Conservation (phyloP, 2,329 filamentous ascomycete genomes). For the Pestalotiopsis sp. region DNA sequence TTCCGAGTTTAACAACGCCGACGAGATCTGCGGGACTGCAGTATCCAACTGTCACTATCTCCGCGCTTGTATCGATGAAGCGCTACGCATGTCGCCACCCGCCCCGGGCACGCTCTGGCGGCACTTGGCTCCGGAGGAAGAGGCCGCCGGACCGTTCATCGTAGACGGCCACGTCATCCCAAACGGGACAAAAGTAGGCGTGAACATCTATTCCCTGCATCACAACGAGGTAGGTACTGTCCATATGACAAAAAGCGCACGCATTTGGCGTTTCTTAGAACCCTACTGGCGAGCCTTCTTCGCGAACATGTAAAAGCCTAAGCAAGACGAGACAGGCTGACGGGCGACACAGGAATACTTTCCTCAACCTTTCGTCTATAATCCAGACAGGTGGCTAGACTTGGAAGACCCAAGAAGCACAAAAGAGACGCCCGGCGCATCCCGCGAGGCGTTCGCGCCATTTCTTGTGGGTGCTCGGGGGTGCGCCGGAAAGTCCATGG, state of each 20-base stretch:
- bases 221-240: conserved; percentile 32
- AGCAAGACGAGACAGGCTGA: neutral
- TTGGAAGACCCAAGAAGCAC: neutral
- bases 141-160: conserved; percentile 17
- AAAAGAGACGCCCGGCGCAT: neutral
- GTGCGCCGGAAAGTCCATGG: conserved; percentile 36
- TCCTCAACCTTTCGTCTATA: neutral
- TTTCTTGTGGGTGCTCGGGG: conserved; percentile 37
- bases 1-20: conserved; percentile 32
- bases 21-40: conserved; percentile 31
- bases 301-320: neutral
- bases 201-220: conserved; percentile 36
- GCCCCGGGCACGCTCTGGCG: conserved; percentile 36
- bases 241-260: conserved; percentile 19
- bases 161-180: conserved; percentile 33
- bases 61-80: conserved; percentile 48
- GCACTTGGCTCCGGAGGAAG: conserved; percentile 24
- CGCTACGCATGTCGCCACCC: conserved; percentile 47
- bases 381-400: neutral
- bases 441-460: conserved; percentile 25
- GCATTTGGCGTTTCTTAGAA: neutral
- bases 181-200: conserved; percentile 33
- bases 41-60: conserved; percentile 43
- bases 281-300: too few species aligned
- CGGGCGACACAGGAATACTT: neutral